These are phyloP conservation scores for Sporobolomyces pararoseus DNA, from an alignment of 768 basidiomycete genomes.

Conservation along the genomic window DNA sequence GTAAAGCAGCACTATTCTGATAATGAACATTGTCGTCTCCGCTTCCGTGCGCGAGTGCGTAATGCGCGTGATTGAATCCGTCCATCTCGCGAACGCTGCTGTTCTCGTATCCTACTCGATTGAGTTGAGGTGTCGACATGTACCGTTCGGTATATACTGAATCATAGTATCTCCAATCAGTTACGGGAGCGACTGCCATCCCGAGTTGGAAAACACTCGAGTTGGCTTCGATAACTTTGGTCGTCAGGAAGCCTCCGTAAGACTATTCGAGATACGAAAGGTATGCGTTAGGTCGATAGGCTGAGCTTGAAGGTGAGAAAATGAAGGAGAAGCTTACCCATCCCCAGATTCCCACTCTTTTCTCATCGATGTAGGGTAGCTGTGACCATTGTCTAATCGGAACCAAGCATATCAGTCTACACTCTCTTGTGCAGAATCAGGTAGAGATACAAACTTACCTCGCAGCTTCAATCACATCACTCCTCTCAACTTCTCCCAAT, in stretches of 20 bases:
- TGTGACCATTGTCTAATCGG: slow-evolving; percentile 69
- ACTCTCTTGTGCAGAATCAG: no score
- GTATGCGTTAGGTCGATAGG: no score
- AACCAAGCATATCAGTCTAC: background rate
- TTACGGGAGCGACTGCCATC: slow-evolving; percentile 89
- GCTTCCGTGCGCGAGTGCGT: slow-evolving; percentile 82
- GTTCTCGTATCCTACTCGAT: slow-evolving; percentile 81
- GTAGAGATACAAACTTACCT: slow-evolving; percentile 57
- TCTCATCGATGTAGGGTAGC: slow-evolving; percentile 80
- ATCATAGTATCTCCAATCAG: slow-evolving; percentile 56
- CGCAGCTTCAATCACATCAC: slow-evolving; percentile 84
- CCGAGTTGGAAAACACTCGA: slow-evolving; percentile 85
- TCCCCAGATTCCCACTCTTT: slow-evolving; percentile 92
- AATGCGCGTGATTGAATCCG: slow-evolving; percentile 75
- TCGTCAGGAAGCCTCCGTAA: slow-evolving; percentile 93
- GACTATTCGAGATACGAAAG: slow-evolving; percentile 56
- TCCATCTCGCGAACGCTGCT: slow-evolving; percentile 83
- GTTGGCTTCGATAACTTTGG: slow-evolving; percentile 84
- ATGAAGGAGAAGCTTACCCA: slow-evolving; percentile 62
- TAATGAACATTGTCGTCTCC: slow-evolving; percentile 97
- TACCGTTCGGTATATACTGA: slow-evolving; percentile 97
- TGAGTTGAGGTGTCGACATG: slow-evolving; percentile 76
- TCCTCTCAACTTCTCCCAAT: slow-evolving; percentile 81
- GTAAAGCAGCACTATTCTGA: slow-evolving; percentile 79
- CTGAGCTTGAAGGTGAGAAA: no score